Base-by-base conservation (phyloP, 805 yeast species). In the Saccharomyces jurei region DNA sequence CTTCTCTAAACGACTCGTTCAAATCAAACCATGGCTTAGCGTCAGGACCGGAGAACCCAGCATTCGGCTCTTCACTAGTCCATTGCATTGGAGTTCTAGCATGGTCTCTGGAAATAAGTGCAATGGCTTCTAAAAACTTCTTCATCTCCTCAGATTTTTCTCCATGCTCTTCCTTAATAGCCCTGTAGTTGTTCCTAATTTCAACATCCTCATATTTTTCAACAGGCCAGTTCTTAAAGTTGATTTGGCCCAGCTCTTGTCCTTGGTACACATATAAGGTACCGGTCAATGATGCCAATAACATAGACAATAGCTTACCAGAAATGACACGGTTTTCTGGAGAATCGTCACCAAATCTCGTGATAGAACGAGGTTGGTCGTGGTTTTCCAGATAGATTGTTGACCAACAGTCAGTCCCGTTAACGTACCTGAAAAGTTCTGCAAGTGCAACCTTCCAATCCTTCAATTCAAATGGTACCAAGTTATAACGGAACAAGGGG, bases 361-460 rank as follows among this genome's bases (percentile, higher is more conserved):
- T 67, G 46, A 80, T 74, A 36, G 77, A 70, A 62, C 84, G 73
- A 11, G 84, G 78, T 61, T 79, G 84, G 66, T 81, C 85, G 63
- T 81, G 85, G 63, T 81, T 81, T 65, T 81, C 86, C 56, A 77
- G 63, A 66, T 76, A 80, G 21, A 75, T 73, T 13, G 84, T 78
- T 32, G 80, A 66, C 84, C 86, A 81, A n/a, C 81, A 81, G 58
- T 81, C 84, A 17, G 80, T 74, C 21, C 71, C 77, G 50, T 77
- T 75, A 56, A 75, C 71, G 81, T 77, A 77, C 6, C 63, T 64
- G 54, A 71, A 65, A 61, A 71, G 71, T 22, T 56, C 65, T 48
- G 63, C 55, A 46, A 77, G 60, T 8, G 78, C 75, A 29, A 70
- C 63, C 60, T 79, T 79, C 63, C 75, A 71, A 17, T 77, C 77